Evolutionary conservation across 148 eudicot species (phyloP).

Genomic region (Persicaria maculosa): DNA sequence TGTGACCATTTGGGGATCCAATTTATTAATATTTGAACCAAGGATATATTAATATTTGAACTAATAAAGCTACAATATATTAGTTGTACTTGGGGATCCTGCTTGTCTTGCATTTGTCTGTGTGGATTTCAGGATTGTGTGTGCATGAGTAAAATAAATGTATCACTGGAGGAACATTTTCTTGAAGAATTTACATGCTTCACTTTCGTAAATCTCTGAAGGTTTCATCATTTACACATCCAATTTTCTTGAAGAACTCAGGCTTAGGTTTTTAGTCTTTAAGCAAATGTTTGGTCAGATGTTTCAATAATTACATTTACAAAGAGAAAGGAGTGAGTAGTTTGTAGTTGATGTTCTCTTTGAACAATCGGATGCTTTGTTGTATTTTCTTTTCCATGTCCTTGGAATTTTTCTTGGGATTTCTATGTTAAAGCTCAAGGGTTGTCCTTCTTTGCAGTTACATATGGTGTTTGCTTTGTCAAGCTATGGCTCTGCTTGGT

Average conservation of each 20-base stretch:
- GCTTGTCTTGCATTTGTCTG: neutral
- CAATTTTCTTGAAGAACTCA: neutral
- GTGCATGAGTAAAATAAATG: neutral
- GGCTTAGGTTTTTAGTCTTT: neutral
- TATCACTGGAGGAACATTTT: neutral
- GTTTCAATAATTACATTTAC: too few species aligned
- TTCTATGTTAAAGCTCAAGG: neutral
- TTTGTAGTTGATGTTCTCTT: neutral
- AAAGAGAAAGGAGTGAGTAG: too few species aligned
- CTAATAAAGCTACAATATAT: neutral
- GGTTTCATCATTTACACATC: neutral
- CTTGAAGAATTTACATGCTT: neutral
- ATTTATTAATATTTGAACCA: neutral
- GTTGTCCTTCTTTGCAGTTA: neutral
- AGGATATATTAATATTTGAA: neutral
- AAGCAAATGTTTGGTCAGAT: too few species aligned
- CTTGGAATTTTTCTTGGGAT: neutral
- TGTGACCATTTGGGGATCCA: neutral
- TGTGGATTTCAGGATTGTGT: neutral
- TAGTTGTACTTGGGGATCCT: neutral
- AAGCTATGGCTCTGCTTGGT: conserved; percentile 1
- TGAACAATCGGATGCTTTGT: neutral
- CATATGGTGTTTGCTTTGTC: conserved; percentile 8
- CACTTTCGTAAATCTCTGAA: neutral
- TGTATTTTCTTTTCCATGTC: neutral